Base-by-base conservation (phyloP, 192 early-diverging fungal species). In the Backusella australiensis region DNA sequence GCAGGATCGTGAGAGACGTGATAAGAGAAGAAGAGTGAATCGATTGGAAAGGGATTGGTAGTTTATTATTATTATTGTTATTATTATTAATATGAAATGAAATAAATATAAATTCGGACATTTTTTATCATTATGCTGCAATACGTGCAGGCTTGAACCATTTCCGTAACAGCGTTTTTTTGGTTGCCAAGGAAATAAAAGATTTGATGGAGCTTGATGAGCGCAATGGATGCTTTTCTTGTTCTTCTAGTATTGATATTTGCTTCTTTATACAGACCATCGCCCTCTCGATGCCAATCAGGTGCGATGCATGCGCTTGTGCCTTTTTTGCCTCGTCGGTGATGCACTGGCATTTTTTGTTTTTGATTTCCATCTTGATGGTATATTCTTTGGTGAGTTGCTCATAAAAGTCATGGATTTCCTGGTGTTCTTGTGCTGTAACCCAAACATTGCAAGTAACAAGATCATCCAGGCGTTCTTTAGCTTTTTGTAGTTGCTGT, bases 1-100 rank as follows among this genome's bases (percentile, higher is more conserved):
- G 34, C 36, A 75, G 34, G 72, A 82, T 23, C 71, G 71, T 2
- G 77, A 78, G n/a, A 67, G 32, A 67, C 56, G 56, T 14, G 56
- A 63, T 63, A 63, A 29, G 21, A 44, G 11, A 35, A 34, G 38
- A 39, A 75, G 65, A 32, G 36, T 42, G 3, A 65, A 75, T 42
- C n/a, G 74, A 67, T 44, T 71, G 15, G 39, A 46, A 14, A 42
- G 70, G 32, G 39, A 71, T 6, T 71, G 12, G 23, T 71, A 71
- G 42, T 59, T 59, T 59, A 8, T 59, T 29, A 12, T 23, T 2
- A 53, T 39, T 39, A 32, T 32, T 32, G 1, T 1, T 39, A 12
- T 39, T 38, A 38, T 9, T 39, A 11, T 29, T 1, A 49, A 49
- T 53, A 53, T 21, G 8, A 39, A 56, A 5, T 49, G 15, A 15